A percentile compares a stretch with the other conserved stretches of the same genome.
These are phyloP conservation scores for Dorcoceras hygrometricum DNA, from an alignment of 257 asterid genomes.

Conservation along the genomic window DNA sequence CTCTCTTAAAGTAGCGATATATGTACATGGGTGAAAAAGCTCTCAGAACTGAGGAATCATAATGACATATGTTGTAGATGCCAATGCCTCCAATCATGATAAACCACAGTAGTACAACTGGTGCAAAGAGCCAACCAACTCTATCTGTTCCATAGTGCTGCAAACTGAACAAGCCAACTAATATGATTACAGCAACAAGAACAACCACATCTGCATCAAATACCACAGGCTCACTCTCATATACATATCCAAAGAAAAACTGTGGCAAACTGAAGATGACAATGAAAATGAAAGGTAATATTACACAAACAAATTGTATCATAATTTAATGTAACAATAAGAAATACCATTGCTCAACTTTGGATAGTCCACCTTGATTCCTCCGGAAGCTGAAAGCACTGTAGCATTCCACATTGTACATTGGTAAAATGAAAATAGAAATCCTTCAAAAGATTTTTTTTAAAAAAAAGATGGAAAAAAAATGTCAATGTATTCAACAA, in stretches of 20 bases:
- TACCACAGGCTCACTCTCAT: slow-evolving; percentile 19
- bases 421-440: too few relatives aligned
- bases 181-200: slow-evolving; percentile 74
- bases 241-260: not conserved
- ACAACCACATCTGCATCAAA: slow-evolving; percentile 74
- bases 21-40: slow-evolving; percentile 87
- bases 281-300: not conserved
- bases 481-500: too few relatives aligned
- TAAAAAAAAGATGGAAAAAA: slow-evolving; percentile 17
- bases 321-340: slow-evolving; percentile 98
- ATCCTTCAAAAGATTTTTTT: too few relatives aligned
- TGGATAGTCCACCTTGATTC: slow-evolving; percentile 83
- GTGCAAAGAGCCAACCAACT: slow-evolving; percentile 99
- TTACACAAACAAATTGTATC: too few relatives aligned
- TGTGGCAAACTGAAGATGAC: too few relatives aligned
- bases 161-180: slow-evolving; percentile 89
- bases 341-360: slow-evolving; percentile 85
- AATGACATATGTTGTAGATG: slow-evolving; percentile 68
- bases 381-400: slow-evolving; percentile 97
- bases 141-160: slow-evolving; percentile 94
- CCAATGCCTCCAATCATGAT: slow-evolving; percentile 92
- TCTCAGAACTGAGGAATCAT: slow-evolving; percentile 70
- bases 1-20: slow-evolving; percentile 62
- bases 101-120: slow-evolving; percentile 89
- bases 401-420: slow-evolving; percentile 68